Base-by-base conservation (phyloP, 768 basidiomycete genomes). In the Boletus rubropictus region DNA sequence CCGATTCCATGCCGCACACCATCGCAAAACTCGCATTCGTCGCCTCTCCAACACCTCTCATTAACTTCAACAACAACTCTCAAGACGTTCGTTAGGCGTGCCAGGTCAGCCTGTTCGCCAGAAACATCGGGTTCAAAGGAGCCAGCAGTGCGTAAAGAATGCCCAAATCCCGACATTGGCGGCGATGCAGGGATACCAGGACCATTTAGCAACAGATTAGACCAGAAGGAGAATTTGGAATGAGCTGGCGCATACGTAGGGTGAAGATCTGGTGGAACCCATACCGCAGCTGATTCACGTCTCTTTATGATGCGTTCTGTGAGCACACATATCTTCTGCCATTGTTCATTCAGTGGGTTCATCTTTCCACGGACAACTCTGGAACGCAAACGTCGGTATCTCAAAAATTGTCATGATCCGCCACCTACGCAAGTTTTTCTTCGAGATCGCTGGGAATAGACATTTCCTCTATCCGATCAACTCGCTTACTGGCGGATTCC, bases 281-380 rank as follows among this genome's bases (percentile, higher is more conserved):
- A 80, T 86, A 88, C 89, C 76, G 88, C 85, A 73, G 88, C 86
- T 69, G 90, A 86, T 76, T 94, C 88, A 60, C 89, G 81, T 69
- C 94, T 81, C 67, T 85, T 90, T 45, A 95, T 79, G 53, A 90
- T 79, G 51, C 92, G 85, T 69, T 98, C 95, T 17, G 84, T 78
- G 45, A 92, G 76, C 46, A 89, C 70, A 63, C 89, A 89, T 61
- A 97, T 83, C 59, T 86, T 84, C 58, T 93, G 89, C 89, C 93
- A 96, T 51, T 89, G 84, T 49, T 91, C 91, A 49, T 97, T 86
- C 33, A 95, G 71, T 3, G 80, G 72, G 36, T 70, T 75, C n/a
- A 95, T 69, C 64, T 81, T 87, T 38, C 77, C 75, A 42, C 89
- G 82, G n/a, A 93, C 78, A 34, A 79, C 70, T 28, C 90, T 93